Base-by-base conservation (phyloP, 2,329 filamentous ascomycete species). In the Aspergillus sp. region DNA sequence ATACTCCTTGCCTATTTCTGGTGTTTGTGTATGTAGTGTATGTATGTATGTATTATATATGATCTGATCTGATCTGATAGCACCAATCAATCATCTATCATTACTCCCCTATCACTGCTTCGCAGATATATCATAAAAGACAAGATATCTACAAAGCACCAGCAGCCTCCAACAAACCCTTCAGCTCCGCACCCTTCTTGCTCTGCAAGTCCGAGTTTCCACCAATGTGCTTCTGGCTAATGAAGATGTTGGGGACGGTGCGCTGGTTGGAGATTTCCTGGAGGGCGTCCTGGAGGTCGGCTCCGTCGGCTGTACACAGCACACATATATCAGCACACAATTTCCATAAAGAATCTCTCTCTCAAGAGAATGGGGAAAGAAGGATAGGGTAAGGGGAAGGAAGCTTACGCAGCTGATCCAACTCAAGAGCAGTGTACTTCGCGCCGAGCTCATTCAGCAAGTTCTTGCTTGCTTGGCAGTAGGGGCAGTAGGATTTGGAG, bases 181-280 rank as follows among this genome's bases (percentile, higher is more conserved):
- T 84, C 57, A 98, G 79, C 66, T 96, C 75, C 11, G 63, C 66
- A 77, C n/a, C 17, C 15, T 85, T 86, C 78, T 83, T 86, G 56
- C 80, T 83, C 80, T 93, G 89, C 65, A 96, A 78, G 70, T 95
- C 94, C 23, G 92, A 96, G 86, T 98, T 98, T 68, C 95, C 95
- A 65, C 95, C 95, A 76, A 99, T 96, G 80, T 97, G 94, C 82
- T 96, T 82, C 81, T 92, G 81, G 70, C 81, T 81, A 79, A 99
- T 98, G 83, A 90, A 98, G 81, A 96, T 90, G 83, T 98, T 98
- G 71, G 95, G 95, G 5, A 99, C 95, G 71, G 91, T 94, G 72
- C 88, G 84, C 84, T 99, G 95, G 76, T 85, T 83, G 59, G 88
- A 91, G 71, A 98, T 86, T 65, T 94, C 85, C 68, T 86, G 78